These are phyloP conservation scores for Vigna mungo DNA, from an alignment of 306 rosid genomes.

Conservation along the genomic window DNA sequence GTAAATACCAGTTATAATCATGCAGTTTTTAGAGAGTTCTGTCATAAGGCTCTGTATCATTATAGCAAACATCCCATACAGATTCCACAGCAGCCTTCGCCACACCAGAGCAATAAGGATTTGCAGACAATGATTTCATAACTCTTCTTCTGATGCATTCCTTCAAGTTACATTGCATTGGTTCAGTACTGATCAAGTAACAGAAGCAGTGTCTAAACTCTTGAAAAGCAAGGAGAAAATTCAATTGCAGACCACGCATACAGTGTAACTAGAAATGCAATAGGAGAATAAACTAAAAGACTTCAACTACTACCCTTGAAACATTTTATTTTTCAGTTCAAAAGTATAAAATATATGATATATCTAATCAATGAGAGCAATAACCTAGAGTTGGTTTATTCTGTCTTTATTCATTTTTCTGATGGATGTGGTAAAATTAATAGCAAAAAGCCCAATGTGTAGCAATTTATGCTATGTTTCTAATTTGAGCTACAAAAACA, in stretches of 20 bases:
- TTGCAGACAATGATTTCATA: conserved; percentile 63
- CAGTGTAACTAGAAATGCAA: conserved; percentile 4
- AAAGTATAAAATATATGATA: neutral
- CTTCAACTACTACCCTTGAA: neutral
- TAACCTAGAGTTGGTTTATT: neutral
- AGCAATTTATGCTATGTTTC: conserved; percentile 8
- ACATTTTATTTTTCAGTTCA: neutral
- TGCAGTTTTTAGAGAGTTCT: conserved; percentile 65
- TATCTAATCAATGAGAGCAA: neutral
- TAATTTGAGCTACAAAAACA: conserved; percentile 6
- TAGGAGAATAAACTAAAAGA: neutral
- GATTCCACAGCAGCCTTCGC: conserved; percentile 91
- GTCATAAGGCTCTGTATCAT: conserved; percentile 83
- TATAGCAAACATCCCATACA: conserved; percentile 90
- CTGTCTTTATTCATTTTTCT: neutral
- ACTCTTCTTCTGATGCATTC: conserved; percentile 90
- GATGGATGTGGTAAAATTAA: neutral
- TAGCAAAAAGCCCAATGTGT: neutral
- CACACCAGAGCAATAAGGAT: conserved; percentile 68
- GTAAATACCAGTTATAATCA: conserved; percentile 19
- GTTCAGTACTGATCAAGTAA: conserved; percentile 24
- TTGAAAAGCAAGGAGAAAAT: neutral
- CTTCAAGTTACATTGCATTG: conserved; percentile 57
- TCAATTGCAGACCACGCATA: neutral
- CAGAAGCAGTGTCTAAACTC: conserved; percentile 29